These are phyloP conservation scores for Colletotrichum orchidophilum DNA, from an alignment of 2,329 filamentous ascomycete genomes.

Conservation along the genomic window DNA sequence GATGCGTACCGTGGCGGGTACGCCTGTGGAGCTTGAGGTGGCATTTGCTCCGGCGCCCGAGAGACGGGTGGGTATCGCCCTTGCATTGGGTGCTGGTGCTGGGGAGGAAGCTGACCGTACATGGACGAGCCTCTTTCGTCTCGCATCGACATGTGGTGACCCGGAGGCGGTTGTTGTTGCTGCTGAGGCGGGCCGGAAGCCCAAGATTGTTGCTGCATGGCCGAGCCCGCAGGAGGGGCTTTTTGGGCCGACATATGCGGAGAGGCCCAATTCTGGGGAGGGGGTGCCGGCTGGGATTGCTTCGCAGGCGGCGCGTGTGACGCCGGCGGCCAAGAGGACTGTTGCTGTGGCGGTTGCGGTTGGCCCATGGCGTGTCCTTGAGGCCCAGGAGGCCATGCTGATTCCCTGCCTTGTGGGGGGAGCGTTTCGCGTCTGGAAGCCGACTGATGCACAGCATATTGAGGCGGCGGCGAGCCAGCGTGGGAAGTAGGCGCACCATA, in stretches of 20 bases:
- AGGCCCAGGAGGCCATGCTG: conserved; percentile 43
- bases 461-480: conserved; percentile 62
- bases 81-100: conserved; percentile 48
- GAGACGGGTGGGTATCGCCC: conserved; percentile 50
- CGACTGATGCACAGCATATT: conserved; percentile 61
- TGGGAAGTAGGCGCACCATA: conserved; percentile 51
- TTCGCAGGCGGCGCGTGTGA: conserved; percentile 46
- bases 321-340: conserved; percentile 44
- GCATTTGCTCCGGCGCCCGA: conserved; percentile 52
- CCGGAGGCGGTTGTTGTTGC: conserved; percentile 34
- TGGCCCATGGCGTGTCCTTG: conserved; percentile 38
- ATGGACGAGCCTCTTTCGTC: conserved; percentile 50
- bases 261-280: conserved; percentile 46
- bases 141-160: conserved; percentile 40
- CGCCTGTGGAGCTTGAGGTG: conserved; percentile 48
- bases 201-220: conserved; percentile 48
- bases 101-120: conserved; percentile 41
- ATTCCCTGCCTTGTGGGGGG: conserved; percentile 45
- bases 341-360: conserved; percentile 41
- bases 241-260: conserved; percentile 49
- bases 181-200: conserved; percentile 37
- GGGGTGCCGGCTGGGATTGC: conserved; percentile 37
- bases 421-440: conserved; percentile 55
- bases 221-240: conserved; percentile 44
- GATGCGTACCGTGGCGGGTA: conserved; percentile 55